phyloP scores from a whole-genome alignment of 1,284 basidiomycete genomes.

The Melampsora larici-populina region DNA sequence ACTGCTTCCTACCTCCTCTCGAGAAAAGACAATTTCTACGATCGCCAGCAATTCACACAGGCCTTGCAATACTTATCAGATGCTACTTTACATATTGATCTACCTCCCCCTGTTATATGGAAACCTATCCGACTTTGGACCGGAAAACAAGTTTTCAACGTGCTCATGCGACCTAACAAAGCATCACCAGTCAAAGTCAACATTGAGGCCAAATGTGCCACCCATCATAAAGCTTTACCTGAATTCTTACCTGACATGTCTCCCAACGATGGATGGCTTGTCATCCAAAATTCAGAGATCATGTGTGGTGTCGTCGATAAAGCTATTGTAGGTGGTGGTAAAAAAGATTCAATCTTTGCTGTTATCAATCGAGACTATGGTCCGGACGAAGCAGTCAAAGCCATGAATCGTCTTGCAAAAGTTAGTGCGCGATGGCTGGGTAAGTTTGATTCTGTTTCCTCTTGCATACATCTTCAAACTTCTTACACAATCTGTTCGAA shows the following conservation, averaged over 20 bases:
- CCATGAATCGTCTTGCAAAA: slow-evolving; percentile 96
- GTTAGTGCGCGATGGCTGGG: slow-evolving; percentile 90
- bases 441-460: slow-evolving; percentile 54
- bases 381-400: slow-evolving; percentile 83
- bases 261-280: slow-evolving; percentile 96
- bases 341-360: slow-evolving; percentile 99
- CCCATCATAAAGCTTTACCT: slow-evolving; percentile 75
- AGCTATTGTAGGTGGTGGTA: slow-evolving; percentile 93
- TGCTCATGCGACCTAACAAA: slow-evolving; percentile 92
- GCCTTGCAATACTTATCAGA: slow-evolving; percentile 94
- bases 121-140: slow-evolving; percentile 95
- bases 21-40: slow-evolving; percentile 85
- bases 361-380: slow-evolving; percentile 97
- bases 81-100: slow-evolving; percentile 84
- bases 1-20: slow-evolving; percentile 95
- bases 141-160: slow-evolving; percentile 95
- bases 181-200: slow-evolving; percentile 81
- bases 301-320: slow-evolving; percentile 99
- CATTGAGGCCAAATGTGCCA: slow-evolving; percentile 93
- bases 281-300: slow-evolving; percentile 95
- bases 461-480: not conserved
- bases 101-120: slow-evolving; percentile 90
- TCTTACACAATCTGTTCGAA: slow-evolving; percentile 3
- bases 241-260: slow-evolving; percentile 70
- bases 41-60: slow-evolving; percentile 91